Evolutionary conservation across 345 rosid genomes (phyloP), one percentile per base, ranked within the genome.

Genomic region (Pelargonium nanum): DNA sequence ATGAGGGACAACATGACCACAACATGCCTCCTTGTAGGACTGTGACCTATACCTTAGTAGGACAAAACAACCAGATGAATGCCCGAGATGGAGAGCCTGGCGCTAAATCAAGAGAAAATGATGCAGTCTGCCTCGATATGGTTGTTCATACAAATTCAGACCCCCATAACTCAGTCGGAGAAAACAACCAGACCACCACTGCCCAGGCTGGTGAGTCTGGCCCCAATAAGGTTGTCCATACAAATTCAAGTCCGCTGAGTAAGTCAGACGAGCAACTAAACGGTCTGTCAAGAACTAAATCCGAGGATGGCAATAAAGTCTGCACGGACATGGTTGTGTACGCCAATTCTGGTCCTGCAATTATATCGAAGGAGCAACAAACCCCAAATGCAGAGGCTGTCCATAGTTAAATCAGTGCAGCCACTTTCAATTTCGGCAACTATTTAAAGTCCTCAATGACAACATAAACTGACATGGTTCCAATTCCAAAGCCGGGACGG

Each of bases 1-100:
- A 93, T 2, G 99, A 89, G 76, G 99, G 97, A 53, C 85, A 60
- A 55, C 99, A 89, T 24, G 85, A 83, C 72, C 99, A 93, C 44
- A 82, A 80, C 30, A 62, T 83, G 73, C 98, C 98, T 69, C 87
- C 90, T 60, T 78, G 78, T 44, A 85, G 95, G 74, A 76, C 84
- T 59, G 75, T 89, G 20, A 82, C 88, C 63, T 87, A 72, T 54
- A 85, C 83, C 50, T 17, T 71, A 40, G 54, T 59, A 19, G 75
- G 78, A 45, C 45, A 61, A 44, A 70, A 66, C 59, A 69, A 19
- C 56, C 44, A 50, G 55, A 32, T 71, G n/a, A 26, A 59, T 15
- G 55, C 68, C 60, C 77, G 68, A n/a, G 65, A 65, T 45, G 80
- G 73, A 20, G 71, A 59, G 32, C 66, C 71, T 4, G 72, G 67